A percentile compares a stretch with the other conserved stretches of the same genome.
phyloP scores from a whole-genome alignment of 2,329 filamentous ascomycete species.

The Fusarium secorum region DNA sequence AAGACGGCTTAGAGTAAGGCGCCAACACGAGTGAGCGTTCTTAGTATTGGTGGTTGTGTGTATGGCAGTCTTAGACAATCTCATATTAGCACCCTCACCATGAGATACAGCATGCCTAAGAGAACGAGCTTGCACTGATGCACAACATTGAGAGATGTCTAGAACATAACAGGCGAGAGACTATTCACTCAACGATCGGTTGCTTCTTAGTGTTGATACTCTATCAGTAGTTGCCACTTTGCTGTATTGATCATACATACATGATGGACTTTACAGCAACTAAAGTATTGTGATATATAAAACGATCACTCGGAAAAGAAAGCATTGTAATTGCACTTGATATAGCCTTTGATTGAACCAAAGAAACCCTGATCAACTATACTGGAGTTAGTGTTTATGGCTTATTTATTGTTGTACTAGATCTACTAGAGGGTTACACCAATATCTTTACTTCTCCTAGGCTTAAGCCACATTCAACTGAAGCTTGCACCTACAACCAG shows the following conservation, averaged over 20 bases:
- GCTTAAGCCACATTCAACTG: background rate
- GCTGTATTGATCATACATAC: no score
- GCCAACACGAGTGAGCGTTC: background rate
- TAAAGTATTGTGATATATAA: background rate
- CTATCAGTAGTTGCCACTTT: background rate
- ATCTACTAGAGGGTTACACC: background rate
- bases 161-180: background rate
- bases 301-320: background rate
- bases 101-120: background rate
- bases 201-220: background rate
- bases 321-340: background rate
- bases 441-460: background rate
- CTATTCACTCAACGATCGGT: background rate
- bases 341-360: background rate
- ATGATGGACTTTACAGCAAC: background rate
- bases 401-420: background rate
- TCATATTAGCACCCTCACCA: background rate
- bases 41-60: background rate
- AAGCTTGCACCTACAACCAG: background rate
- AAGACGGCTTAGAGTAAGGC: background rate
- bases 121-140: background rate
- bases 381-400: background rate
- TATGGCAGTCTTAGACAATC: background rate
- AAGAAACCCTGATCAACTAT: background rate
- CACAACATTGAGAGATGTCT: background rate